Conservation (phyloP, 2,329 filamentous ascomycete genomes). For the Beauveria medogensis region DNA sequence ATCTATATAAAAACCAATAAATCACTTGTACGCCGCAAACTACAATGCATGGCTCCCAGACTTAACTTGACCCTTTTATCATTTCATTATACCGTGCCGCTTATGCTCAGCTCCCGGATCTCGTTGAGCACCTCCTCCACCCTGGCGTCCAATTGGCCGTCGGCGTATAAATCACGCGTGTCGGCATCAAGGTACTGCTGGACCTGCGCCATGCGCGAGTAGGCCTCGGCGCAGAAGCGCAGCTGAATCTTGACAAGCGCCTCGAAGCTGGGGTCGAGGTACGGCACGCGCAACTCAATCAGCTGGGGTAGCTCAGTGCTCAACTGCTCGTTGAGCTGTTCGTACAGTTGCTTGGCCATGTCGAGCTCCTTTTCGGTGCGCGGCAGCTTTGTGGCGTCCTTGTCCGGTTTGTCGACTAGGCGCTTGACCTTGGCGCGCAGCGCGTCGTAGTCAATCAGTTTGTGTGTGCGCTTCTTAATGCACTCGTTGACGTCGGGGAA, state of each 20-base stretch:
- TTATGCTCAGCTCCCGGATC: slow-evolving; percentile 94
- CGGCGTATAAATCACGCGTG: slow-evolving; percentile 91
- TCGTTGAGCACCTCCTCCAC: slow-evolving; percentile 96
- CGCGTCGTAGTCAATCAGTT: slow-evolving; percentile 95
- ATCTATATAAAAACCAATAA: slow-evolving; percentile 6
- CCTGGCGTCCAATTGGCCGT: slow-evolving; percentile 80
- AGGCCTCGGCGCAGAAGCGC: slow-evolving; percentile 95
- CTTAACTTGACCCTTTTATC: neutral
- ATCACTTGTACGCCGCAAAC: slow-evolving; percentile 1
- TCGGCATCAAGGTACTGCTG: slow-evolving; percentile 96
- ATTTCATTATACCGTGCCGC: slow-evolving; percentile 49
- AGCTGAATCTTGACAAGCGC: slow-evolving; percentile 98
- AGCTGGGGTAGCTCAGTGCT: slow-evolving; percentile 88
- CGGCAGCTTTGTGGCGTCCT: slow-evolving; percentile 93
- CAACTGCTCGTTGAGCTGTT: slow-evolving; percentile 94
- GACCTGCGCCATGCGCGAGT: slow-evolving; percentile 96
- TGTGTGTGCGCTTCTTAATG: slow-evolving; percentile 98
- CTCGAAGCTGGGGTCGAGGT: slow-evolving; percentile 94
- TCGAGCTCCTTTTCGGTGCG: slow-evolving; percentile 94
- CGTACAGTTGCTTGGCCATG: slow-evolving; percentile 86
- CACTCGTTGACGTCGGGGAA: slow-evolving; percentile 99
- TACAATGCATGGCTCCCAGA: slow-evolving; percentile 1
- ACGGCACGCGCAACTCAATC: slow-evolving; percentile 93
- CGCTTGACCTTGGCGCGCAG: slow-evolving; percentile 95
- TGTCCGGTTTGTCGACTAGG: slow-evolving; percentile 95